These are phyloP conservation scores for Penicillium sp. DNA, from an alignment of 2,329 filamentous ascomycete genomes.

Conservation along the genomic window DNA sequence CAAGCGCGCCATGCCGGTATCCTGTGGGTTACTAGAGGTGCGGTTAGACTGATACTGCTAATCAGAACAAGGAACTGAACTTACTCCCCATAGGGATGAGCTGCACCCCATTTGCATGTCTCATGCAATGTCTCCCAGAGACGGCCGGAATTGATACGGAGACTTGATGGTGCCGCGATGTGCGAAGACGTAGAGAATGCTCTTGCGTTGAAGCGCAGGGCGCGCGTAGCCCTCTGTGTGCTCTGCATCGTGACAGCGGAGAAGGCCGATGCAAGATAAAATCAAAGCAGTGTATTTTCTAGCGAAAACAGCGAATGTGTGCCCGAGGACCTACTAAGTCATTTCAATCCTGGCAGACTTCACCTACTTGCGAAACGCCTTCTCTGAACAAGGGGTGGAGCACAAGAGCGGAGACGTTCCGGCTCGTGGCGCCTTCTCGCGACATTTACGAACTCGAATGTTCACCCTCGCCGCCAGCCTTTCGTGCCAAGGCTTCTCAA, in stretches of 20 bases:
- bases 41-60: neutral
- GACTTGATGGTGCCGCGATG: constrained; percentile 17
- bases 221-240: constrained; percentile 4
- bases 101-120: constrained; percentile 33
- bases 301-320: too few relatives aligned
- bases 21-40: constrained; percentile 14
- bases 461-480: neutral
- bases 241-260: constrained; percentile 7
- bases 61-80: neutral
- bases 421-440: constrained; percentile 17
- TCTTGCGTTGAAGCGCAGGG: constrained; percentile 9
- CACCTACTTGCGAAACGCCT: too few relatives aligned
- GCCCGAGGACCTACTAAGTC: too few relatives aligned
- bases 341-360: too few relatives aligned
- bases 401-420: neutral
- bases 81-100: constrained; percentile 31
- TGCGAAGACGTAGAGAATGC: constrained; percentile 11
- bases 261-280: neutral
- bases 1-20: constrained; percentile 66
- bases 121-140: constrained; percentile 32
- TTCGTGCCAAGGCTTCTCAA: neutral
- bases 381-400: too few relatives aligned
- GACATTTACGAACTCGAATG: constrained; percentile 13
- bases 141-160: constrained; percentile 28
- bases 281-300: neutral